These are phyloP conservation scores for Daldinia vernicosa DNA, from an alignment of 495 filamentous ascomycete genomes.

Conservation along the genomic window DNA sequence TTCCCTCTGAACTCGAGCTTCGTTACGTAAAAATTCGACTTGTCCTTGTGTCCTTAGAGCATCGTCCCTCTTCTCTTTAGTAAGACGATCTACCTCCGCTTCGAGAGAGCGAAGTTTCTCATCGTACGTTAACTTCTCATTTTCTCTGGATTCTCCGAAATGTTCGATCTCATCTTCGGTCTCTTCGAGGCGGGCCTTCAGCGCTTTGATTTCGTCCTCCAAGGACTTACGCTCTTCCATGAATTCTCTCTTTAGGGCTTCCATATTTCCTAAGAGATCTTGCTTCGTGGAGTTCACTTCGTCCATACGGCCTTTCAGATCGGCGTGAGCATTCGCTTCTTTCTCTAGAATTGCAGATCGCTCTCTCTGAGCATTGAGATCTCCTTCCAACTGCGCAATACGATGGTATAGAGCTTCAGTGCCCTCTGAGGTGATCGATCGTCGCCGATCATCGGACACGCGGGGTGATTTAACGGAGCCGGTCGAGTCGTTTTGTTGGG, in stretches of 20 bases:
- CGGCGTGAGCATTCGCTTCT: conserved; percentile 64
- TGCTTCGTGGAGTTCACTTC: conserved; percentile 91
- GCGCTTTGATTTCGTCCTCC: conserved; percentile 77
- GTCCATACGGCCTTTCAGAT: conserved; percentile 74
- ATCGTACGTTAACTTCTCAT: conserved; percentile 74
- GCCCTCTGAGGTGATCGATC: conserved; percentile 48
- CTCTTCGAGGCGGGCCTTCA: conserved; percentile 81
- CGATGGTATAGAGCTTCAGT: conserved; percentile 58
- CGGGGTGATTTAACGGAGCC: conserved; percentile 52
- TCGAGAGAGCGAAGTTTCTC: conserved; percentile 74
- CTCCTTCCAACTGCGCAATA: conserved; percentile 81
- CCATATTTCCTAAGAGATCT: conserved; percentile 93
- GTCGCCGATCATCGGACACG: conserved; percentile 48
- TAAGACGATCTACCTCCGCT: conserved; percentile 70
- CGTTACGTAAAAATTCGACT: conserved; percentile 63
- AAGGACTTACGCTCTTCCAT: conserved; percentile 81
- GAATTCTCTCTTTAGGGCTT: conserved; percentile 89
- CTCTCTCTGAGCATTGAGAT: conserved; percentile 69
- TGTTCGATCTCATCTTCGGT: conserved; percentile 90
- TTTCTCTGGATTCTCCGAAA: conserved; percentile 80
- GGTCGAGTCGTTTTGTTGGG: conserved; percentile 54
- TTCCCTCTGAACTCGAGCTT: conserved; percentile 64
- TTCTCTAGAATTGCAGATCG: conserved; percentile 63
- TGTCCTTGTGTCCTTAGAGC: conserved; percentile 64
- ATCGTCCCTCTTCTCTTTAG: conserved; percentile 65